Evolutionary conservation across 257 asterid species (phyloP).

Genomic region (Gentiana dahurica): DNA sequence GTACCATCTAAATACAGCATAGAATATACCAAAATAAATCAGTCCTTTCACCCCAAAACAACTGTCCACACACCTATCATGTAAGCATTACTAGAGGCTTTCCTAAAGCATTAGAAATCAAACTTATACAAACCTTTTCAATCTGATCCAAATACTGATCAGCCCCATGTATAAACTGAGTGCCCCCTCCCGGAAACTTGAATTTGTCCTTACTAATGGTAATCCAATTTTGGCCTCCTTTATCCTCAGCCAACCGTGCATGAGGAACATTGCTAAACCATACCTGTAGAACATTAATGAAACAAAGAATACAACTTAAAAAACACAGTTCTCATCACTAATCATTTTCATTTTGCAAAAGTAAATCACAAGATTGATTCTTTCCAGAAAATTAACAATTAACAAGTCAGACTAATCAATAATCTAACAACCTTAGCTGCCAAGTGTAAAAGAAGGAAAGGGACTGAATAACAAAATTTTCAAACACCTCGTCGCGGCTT

Average conservation of each 20-base stretch:
- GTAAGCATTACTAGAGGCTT: too few species aligned
- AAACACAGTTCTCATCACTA: background rate
- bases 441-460: background rate
- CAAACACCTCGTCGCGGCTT: conserved; percentile 78
- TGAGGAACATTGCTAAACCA: conserved; percentile 99
- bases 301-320: background rate
- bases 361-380: background rate
- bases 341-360: background rate
- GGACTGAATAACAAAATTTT: background rate
- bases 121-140: conserved; percentile 41
- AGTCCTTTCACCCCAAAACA: too few species aligned
- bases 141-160: conserved; percentile 88
- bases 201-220: conserved; percentile 68
- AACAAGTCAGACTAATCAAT: too few species aligned
- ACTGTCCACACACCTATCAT: too few species aligned
- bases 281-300: conserved; percentile 34
- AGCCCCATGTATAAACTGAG: conserved; percentile 95
- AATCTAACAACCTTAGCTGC: too few species aligned
- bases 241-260: conserved; percentile 90
- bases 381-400: too few species aligned
- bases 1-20: conserved; percentile 49
- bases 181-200: conserved; percentile 97
- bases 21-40: conserved; percentile 1
- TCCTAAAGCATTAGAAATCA: background rate
- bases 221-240: conserved; percentile 98